phyloP scores from a whole-genome alignment of 768 basidiomycete species.

The Cubamyces sp. region DNA sequence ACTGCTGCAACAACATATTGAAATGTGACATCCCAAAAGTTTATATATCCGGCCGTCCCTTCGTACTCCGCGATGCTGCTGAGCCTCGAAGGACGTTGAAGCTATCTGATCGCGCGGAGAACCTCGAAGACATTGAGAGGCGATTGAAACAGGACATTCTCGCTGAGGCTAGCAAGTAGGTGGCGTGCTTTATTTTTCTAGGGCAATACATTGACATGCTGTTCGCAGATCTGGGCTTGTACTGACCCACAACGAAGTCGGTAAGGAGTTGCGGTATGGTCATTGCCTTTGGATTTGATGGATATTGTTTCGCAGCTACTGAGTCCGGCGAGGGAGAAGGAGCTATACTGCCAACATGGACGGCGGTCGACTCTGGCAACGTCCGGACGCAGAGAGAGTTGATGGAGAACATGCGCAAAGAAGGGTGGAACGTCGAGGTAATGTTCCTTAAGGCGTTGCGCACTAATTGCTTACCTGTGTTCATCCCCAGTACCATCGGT shows the following conservation, averaged over 20 bases:
- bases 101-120: slow-evolving; percentile 91
- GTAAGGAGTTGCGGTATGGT: slow-evolving; percentile 41
- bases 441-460: slow-evolving; percentile 32
- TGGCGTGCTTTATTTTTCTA: not conserved
- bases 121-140: slow-evolving; percentile 89
- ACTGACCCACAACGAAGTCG: slow-evolving; percentile 92
- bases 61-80: slow-evolving; percentile 87
- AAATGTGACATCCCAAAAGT: slow-evolving; percentile 45
- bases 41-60: slow-evolving; percentile 90
- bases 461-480: not conserved
- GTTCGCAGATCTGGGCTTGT: slow-evolving; percentile 76
- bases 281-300: not conserved
- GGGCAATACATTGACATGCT: slow-evolving; percentile 4
- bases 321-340: slow-evolving; percentile 70
- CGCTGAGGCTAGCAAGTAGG: slow-evolving; percentile 74
- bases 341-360: slow-evolving; percentile 91
- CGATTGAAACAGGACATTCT: slow-evolving; percentile 92
- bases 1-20: not conserved
- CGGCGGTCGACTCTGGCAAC: slow-evolving; percentile 78
- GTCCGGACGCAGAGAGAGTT: slow-evolving; percentile 90
- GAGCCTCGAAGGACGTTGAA: slow-evolving; percentile 79
- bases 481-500: slow-evolving; percentile 72
- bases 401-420: slow-evolving; percentile 74
- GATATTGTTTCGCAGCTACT: slow-evolving; percentile 24
- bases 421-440: slow-evolving; percentile 94